Base-by-base conservation (phyloP, 768 basidiomycete species). In the Amanita muscaria region DNA sequence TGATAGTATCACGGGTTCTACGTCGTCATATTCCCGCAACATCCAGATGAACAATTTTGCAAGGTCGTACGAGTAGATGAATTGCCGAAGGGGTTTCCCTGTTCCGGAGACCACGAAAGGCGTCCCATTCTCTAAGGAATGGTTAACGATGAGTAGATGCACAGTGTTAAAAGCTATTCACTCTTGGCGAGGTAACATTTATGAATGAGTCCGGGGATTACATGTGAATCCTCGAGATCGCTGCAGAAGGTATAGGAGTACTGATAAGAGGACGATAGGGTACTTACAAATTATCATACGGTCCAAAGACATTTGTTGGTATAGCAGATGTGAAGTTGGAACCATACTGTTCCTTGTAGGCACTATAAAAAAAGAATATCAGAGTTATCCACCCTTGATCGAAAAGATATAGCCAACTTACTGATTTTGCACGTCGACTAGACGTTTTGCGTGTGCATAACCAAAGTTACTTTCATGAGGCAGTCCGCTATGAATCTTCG, bases 371-470 rank as follows among this genome's bases (percentile, higher is more conserved):
- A 14, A 34, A 1, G 15, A 16, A 22, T 8, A 3, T 3, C 10
- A 27, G n/a, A 40, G n/a, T 27, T 14, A 24, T 19, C 14, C 15
- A 25, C 38, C 40, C 39, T 30, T 22, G 21, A 10, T 27, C 14
- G 19, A 10, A 30, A n/a, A n/a, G n/a, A n/a, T n/a, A n/a, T n/a
- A n/a, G 16, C 15, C 1, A n/a, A 5, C 83, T 46, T 48, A 92
- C 92, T 86, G 91, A 59, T 97, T 97, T 59, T 90, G 86, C 1
- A 96, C 80, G 59, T 97, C 94, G 6, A 98, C 90, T 73, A 97
- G 76, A 15, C 93, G 76, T 65, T 98, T 98, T 32, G 90, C 92
- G 55, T 97, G 85, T 2, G 94, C 88, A 56, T 98, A 98, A 23
- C 93, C 94, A 66, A 89, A 97, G 73, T 97, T 97, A 54, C 88